A percentile compares a stretch with the other conserved stretches of the same genome.
Conservation (phyloP, 169 alveolate genomes). For the Plasmodium yoelii region DNA sequence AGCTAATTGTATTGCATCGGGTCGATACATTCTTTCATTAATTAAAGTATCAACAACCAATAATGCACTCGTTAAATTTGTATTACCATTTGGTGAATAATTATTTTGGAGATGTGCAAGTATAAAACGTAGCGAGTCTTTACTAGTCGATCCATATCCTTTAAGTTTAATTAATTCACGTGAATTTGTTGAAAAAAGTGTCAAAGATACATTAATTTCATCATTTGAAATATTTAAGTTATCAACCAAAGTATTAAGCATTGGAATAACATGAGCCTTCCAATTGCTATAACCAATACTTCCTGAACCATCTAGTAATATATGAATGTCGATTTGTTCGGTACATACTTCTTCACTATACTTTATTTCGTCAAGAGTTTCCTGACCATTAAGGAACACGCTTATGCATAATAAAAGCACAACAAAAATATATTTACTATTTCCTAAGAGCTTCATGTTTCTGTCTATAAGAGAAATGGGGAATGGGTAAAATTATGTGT, state of each 20-base stretch:
- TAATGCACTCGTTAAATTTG: slow-evolving; percentile 33
- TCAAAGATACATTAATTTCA: slow-evolving; percentile 12
- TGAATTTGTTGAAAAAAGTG: slow-evolving; percentile 1
- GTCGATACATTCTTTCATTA: slow-evolving; percentile 8
- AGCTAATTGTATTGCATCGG: slow-evolving; percentile 36
- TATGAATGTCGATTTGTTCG: slow-evolving; percentile 39
- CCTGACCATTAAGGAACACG: slow-evolving; percentile 7
- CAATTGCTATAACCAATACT: slow-evolving; percentile 60
- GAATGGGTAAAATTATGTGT: background rate
- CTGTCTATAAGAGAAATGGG: background rate
- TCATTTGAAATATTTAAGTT: slow-evolving; percentile 27
- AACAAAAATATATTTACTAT: slow-evolving; percentile 28
- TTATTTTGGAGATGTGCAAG: background rate
- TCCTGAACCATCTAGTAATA: slow-evolving; percentile 59
- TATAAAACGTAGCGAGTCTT: background rate
- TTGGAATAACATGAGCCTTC: slow-evolving; percentile 16
- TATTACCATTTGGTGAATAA: slow-evolving; percentile 23
- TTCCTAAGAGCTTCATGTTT: slow-evolving; percentile 40
- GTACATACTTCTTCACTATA: slow-evolving; percentile 63
- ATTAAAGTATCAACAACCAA: background rate
- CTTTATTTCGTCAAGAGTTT: slow-evolving; percentile 29
- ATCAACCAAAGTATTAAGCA: background rate
- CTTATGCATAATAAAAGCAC: slow-evolving; percentile 34
- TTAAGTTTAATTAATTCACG: slow-evolving; percentile 12
- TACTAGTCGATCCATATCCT: slow-evolving; percentile 18